Base-by-base conservation (phyloP, 2,329 filamentous ascomycete species). In the Arthrobotrys iridis region DNA sequence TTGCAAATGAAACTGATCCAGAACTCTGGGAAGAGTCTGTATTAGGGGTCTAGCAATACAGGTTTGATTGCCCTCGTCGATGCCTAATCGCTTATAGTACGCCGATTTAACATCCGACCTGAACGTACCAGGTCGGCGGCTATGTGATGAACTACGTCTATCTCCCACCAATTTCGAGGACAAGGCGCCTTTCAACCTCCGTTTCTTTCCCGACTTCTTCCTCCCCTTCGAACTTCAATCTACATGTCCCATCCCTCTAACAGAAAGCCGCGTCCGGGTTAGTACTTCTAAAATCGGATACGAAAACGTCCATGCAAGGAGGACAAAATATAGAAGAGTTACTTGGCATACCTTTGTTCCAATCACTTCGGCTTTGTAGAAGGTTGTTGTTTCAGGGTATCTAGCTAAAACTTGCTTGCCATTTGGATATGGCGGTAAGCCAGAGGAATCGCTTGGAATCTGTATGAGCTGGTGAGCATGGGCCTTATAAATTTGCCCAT, bases 351-450 rank as follows among this genome's bases (percentile, higher is more conserved):
- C 79, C 83, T 89, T 84, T 84, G 87, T 89, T 35, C 89, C 89
- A 82, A 92, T 90, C 6, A 94, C 91, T 78, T 93, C 91, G 0
- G 92, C 92, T 80, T 91, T 89, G 81, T 95, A 95, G 79, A 95
- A 94, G 0, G 91, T 93, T 0, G 92, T 93, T 0, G 92, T 94
- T 79, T 93, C 89, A 0, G 92, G 92, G 80, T 95, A 95, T 70
- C 93, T 84, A 0, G 92, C 92, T 68, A 94, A 84, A 6, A 94
- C 91, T 48, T 88, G 87, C 80, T 90, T 91, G 46, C 91, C 90
- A 40, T 87, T 83, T 5, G 85, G 79, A 78, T 87, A 88, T 35
- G 90, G 87, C 70, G 90, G 86, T 41, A 90, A 85, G 2, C 90
- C 83, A 1, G 82, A 88, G 76, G 82, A 84, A 77, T 81, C 84